Base-by-base conservation (phyloP, 164 flowering plant species). In the Dillenia turbinata region DNA sequence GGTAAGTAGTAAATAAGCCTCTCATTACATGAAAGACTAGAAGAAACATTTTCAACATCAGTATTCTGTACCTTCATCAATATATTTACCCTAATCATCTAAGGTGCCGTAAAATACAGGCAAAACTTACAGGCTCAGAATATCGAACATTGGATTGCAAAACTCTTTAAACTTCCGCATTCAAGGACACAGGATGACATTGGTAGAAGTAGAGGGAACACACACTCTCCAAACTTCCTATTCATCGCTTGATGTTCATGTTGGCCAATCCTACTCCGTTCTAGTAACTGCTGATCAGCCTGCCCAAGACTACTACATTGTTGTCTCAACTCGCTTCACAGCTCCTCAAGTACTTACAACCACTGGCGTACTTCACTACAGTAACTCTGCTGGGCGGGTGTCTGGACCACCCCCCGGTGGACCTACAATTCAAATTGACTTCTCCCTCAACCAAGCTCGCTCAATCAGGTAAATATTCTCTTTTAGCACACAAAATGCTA, bases 191-290 rank as follows among this genome's bases (percentile, higher is more conserved):
- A 85, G 66, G 62, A 64, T 90, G 90, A 75, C 66, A 63, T 44
- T 90, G 47, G 91, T 85, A 9, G 97, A 90, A 73, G 97, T 90
- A 1, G 97, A 90, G 65, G 97, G 97, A 26, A 88, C 95, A 13
- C 97, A 90, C 63, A 85, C 92, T 5, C 43, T 88, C 12, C 97
- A 90, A 61, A 73, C 76, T 0, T 72, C 79, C 15, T 90, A 77
- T 74, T 90, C 97, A 6, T 86, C 92, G 1, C 78, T 90, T 4
- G 97, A 90, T 56, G 80, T 90, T 53, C 97, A 90, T 57, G 77
- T 79, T 10, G 97, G 97, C 16, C 97, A 90, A 45, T 88, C 92
- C 46, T 86, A 78, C 75, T 90, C 97, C 8, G 89, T 90, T 10
- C 77, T 90, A 0, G 69, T 90, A 7, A 86, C 95, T 0, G 93